phyloP scores from a whole-genome alignment of 345 rosid species.

The Heritiera littoralis region DNA sequence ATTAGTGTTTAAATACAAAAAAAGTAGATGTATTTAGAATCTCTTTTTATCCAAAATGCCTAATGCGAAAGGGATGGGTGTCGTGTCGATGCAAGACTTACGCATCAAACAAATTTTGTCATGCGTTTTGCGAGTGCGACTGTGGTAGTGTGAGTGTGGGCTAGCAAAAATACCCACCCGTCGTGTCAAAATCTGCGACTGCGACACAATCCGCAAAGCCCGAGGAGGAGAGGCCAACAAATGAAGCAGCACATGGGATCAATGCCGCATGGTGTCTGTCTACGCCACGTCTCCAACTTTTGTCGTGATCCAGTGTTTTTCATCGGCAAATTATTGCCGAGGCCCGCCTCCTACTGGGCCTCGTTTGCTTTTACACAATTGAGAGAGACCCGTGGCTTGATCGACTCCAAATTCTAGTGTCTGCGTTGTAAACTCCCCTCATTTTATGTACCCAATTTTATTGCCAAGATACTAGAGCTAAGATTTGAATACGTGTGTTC shows the following conservation, averaged over 20 bases:
- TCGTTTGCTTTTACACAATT: background rate
- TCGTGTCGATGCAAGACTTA: background rate
- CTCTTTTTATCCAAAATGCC: background rate
- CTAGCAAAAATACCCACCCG: background rate
- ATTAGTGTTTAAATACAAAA: no score
- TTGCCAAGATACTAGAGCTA: no score
- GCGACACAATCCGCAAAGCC: background rate
- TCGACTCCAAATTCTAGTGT: background rate
- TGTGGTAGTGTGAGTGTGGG: background rate
- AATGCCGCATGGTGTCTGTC: background rate
- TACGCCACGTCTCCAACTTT: background rate
- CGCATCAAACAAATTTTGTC: no score
- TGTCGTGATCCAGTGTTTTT: background rate
- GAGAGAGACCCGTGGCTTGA: background rate
- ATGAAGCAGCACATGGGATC: background rate
- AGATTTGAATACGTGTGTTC: no score
- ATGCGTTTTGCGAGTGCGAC: background rate
- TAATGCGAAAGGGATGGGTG: background rate
- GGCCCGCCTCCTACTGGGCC: background rate
- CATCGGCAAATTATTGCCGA: background rate
- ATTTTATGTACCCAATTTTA: no score
- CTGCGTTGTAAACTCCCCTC: background rate
- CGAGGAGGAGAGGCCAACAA: no score
- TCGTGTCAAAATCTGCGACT: background rate
- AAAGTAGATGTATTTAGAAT: no score